Evolutionary conservation across 2,329 filamentous ascomycete species (phyloP).

Genomic region (Pseudogymnoascus sp.): DNA sequence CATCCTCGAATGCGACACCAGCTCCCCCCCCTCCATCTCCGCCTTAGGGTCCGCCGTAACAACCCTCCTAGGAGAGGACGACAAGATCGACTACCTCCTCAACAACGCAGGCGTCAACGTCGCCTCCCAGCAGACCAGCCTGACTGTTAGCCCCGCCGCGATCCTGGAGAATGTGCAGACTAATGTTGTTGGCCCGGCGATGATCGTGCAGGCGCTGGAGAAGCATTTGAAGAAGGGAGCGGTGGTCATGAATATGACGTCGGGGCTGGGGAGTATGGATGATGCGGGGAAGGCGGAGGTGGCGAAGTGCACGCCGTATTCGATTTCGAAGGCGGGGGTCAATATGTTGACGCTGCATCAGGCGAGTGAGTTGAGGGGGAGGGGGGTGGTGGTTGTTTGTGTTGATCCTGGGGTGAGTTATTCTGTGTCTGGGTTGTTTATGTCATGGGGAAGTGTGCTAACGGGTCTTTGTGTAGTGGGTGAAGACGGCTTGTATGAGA

Average conservation of each 20-base stretch:
- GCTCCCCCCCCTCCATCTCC: slow-evolving; percentile 28
- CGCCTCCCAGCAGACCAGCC: slow-evolving; percentile 28
- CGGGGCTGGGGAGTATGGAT: neutral
- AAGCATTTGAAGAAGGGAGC: slow-evolving; percentile 7
- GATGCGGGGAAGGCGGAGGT: neutral
- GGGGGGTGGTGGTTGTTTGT: slow-evolving; percentile 5
- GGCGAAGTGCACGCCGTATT: slow-evolving; percentile 12
- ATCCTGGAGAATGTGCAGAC: slow-evolving; percentile 33
- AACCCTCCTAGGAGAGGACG: slow-evolving; percentile 22
- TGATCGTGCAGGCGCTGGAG: slow-evolving; percentile 32
- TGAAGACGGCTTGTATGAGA: slow-evolving; percentile 4
- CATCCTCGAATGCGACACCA: slow-evolving; percentile 34
- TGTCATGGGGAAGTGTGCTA: neutral
- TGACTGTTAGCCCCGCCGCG: slow-evolving; percentile 30
- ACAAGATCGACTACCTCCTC: slow-evolving; percentile 34
- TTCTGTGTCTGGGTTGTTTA: neutral
- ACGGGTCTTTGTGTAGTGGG: neutral
- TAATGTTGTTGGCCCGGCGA: slow-evolving; percentile 40
- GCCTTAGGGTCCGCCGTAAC: slow-evolving; percentile 28
- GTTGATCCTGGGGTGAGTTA: slow-evolving; percentile 7
- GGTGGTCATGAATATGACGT: slow-evolving; percentile 18
- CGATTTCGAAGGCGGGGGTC: slow-evolving; percentile 16
- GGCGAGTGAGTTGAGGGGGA: neutral
- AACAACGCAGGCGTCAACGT: slow-evolving; percentile 36
- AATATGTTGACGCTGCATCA: slow-evolving; percentile 13